Percentiles rank a stretch among this genome's conserved stretches.
phyloP scores from a whole-genome alignment of 495 filamentous ascomycete species.

The Aspergillus hancockii region DNA sequence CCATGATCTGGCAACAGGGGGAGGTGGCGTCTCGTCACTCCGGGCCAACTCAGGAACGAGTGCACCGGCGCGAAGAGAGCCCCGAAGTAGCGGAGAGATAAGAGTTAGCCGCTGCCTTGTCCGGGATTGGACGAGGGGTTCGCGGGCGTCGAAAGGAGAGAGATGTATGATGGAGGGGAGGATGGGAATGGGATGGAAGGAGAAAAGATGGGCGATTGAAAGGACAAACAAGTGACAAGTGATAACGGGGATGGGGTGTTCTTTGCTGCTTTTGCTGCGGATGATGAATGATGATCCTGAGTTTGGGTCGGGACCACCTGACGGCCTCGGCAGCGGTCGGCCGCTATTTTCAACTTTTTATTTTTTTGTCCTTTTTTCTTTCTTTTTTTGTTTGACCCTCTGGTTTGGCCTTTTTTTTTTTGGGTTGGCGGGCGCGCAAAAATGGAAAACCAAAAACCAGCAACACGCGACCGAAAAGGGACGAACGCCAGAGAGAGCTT shows the following conservation, averaged over 20 bases:
- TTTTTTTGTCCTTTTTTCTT: too few species aligned
- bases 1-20: slow-evolving; percentile 61
- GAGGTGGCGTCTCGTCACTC: slow-evolving; percentile 45
- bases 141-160: slow-evolving; percentile 5
- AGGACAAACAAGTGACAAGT: neutral
- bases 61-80: slow-evolving; percentile 41
- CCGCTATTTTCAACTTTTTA: slow-evolving; percentile 19
- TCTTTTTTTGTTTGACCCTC: slow-evolving; percentile 1
- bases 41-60: slow-evolving; percentile 42
- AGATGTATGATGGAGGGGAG: slow-evolving; percentile 8
- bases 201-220: slow-evolving; percentile 5
- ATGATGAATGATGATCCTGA: slow-evolving; percentile 23
- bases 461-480: slow-evolving; percentile 20
- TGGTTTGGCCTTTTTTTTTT: neutral
- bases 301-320: slow-evolving; percentile 30
- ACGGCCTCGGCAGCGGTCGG: slow-evolving; percentile 32
- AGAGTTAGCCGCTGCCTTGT: slow-evolving; percentile 16
- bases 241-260: slow-evolving; percentile 10
- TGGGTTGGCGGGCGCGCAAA: slow-evolving; percentile 2
- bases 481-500: neutral
- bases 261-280: slow-evolving; percentile 14
- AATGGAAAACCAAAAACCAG: slow-evolving; percentile 5
- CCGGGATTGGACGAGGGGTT: slow-evolving; percentile 12
- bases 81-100: slow-evolving; percentile 23
- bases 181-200: slow-evolving; percentile 1